phyloP scores from a whole-genome alignment of 768 basidiomycete genomes.

The Mycena leptocephala region DNA sequence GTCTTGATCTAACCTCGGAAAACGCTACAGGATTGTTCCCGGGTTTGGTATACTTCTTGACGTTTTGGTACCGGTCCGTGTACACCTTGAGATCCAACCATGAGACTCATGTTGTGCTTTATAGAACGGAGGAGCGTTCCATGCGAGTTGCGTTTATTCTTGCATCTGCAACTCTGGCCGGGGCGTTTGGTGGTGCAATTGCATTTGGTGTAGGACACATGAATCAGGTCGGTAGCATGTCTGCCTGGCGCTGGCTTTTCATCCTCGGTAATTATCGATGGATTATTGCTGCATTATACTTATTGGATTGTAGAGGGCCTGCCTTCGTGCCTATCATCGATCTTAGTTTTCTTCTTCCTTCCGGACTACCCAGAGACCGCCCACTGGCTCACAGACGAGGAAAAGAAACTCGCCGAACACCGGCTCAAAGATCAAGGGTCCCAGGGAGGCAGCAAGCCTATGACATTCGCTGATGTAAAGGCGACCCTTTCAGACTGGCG shows the following conservation, averaged over 20 bases:
- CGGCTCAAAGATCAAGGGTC: conserved; percentile 43
- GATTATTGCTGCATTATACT: conserved; percentile 24
- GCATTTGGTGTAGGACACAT: conserved; percentile 51
- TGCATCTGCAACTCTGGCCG: conserved; percentile 53
- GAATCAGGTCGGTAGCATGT: conserved; percentile 38
- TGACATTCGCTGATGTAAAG: conserved; percentile 57
- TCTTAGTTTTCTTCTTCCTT: conserved; percentile 51
- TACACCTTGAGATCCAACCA: neutral
- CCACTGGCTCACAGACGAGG: conserved; percentile 59
- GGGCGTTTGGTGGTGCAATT: conserved; percentile 50
- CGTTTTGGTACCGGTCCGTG: conserved; percentile 59
- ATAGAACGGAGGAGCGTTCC: conserved; percentile 21
- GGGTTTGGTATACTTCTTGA: conserved; percentile 58
- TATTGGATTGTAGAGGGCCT: conserved; percentile 58
- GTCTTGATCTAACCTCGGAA: neutral
- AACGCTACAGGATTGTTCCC: conserved; percentile 54
- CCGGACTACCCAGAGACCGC: conserved; percentile 68
- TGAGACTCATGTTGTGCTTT: neutral
- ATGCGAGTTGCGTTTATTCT: conserved; percentile 45
- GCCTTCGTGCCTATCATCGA: conserved; percentile 55
- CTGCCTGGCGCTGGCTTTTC: conserved; percentile 48
- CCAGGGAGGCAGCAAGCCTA: conserved; percentile 38
- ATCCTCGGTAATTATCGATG: conserved; percentile 29
- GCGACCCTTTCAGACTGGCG: conserved; percentile 54
- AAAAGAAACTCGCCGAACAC: conserved; percentile 57